These are phyloP conservation scores for Phytopythium sindhum DNA, from an alignment of 352 stramenopile genomes.

Conservation along the genomic window DNA sequence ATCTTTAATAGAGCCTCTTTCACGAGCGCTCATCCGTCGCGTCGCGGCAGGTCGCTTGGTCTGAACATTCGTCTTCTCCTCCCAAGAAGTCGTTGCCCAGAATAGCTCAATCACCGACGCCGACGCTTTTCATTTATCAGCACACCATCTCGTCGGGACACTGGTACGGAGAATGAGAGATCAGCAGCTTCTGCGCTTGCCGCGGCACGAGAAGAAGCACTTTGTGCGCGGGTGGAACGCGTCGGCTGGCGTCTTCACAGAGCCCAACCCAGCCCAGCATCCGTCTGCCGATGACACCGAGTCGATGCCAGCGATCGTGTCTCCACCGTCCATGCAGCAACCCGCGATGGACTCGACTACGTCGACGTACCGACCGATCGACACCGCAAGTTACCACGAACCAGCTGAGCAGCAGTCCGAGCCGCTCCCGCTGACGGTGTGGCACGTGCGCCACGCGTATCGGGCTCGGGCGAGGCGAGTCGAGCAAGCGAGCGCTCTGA, in stretches of 20 bases:
- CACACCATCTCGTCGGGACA: background rate
- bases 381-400: background rate
- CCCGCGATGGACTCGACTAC: background rate
- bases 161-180: slow-evolving; percentile 13
- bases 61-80: too few relatives aligned
- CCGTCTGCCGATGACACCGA: background rate
- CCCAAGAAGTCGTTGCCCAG: background rate
- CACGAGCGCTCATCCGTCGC: background rate
- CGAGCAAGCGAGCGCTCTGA: slow-evolving; percentile 20
- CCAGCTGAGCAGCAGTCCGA: background rate
- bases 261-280: background rate
- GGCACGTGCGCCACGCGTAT: slow-evolving; percentile 43
- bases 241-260: background rate
- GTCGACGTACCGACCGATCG: background rate
- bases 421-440: slow-evolving; percentile 26
- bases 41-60: background rate
- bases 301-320: background rate
- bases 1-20: background rate
- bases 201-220: slow-evolving; percentile 34
- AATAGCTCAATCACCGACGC: background rate
- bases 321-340: background rate
- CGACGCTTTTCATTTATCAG: background rate
- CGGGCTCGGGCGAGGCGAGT: slow-evolving; percentile 27
- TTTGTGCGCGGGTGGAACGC: slow-evolving; percentile 31
- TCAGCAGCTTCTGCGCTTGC: slow-evolving; percentile 18